Evolutionary conservation across 73 alveolate genomes (phyloP).

Genomic region (Symbiodinium pilosum): DNA sequence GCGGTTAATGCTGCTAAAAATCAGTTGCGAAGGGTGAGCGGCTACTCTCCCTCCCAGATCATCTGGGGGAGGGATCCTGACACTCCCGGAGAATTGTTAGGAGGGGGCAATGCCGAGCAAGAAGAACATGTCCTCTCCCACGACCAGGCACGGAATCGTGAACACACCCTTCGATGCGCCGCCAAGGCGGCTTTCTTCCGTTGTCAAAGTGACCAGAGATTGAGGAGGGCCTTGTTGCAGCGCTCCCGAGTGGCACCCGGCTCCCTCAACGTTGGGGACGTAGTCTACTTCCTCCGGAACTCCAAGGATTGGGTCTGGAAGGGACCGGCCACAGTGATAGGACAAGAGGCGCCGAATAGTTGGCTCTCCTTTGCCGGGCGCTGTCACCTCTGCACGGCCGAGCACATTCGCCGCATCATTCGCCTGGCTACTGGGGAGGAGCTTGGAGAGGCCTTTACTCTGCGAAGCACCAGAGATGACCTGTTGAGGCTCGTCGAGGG

Average conservation of each 20-base stretch:
- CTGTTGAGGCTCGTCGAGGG: background rate
- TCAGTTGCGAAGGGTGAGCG: background rate
- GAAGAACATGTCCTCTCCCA: background rate
- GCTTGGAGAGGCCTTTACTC: background rate
- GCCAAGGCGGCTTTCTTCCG: background rate
- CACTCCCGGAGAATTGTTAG: background rate
- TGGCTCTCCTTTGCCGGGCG: constrained; percentile 5
- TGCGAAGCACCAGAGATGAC: background rate
- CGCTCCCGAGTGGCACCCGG: background rate
- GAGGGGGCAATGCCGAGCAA: background rate
- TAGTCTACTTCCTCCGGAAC: constrained; percentile 3
- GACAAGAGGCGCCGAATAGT: background rate
- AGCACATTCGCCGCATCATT: background rate
- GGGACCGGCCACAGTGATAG: background rate
- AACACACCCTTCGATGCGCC: background rate
- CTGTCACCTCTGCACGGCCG: background rate
- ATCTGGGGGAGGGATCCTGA: background rate
- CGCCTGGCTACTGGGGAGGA: background rate
- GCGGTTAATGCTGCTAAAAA: background rate
- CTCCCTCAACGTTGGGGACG: background rate
- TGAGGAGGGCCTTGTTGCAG: background rate
- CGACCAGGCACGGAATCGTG: background rate
- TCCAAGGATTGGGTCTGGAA: background rate
- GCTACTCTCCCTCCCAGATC: background rate
- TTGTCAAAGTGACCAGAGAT: background rate